Conservation (phyloP, 371 early-diverging fungal species). For the Mucor plumbeus region DNA sequence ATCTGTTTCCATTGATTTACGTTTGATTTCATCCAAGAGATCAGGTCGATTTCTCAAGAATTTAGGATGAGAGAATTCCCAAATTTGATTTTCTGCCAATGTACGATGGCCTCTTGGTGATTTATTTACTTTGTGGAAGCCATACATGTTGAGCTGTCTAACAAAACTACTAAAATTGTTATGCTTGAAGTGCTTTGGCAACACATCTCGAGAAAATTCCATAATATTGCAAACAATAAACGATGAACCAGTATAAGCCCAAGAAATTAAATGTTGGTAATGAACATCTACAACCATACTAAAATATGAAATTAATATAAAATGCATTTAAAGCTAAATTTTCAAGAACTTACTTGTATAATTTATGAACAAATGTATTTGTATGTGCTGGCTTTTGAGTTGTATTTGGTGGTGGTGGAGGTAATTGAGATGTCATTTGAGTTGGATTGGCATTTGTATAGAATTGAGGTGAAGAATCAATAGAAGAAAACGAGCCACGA, state of each 20-base stretch:
- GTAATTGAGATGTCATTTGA: neutral
- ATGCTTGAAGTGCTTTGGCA: conserved; percentile 89
- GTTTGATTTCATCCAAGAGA: conserved; percentile 82
- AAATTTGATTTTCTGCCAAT: conserved; percentile 83
- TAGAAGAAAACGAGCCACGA: conserved; percentile 1
- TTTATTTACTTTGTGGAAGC: conserved; percentile 89
- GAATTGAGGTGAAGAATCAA: neutral
- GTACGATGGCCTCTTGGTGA: conserved; percentile 84
- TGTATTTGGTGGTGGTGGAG: conserved; percentile 37
- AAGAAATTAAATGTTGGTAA: conserved; percentile 83
- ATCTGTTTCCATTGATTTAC: conserved; percentile 85
- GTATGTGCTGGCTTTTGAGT: conserved; percentile 33
- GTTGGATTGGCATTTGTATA: neutral
- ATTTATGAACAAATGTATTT: conserved; percentile 52
- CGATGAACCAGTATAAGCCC: conserved; percentile 84
- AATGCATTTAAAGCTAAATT: conserved; percentile 30
- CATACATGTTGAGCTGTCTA: conserved; percentile 89
- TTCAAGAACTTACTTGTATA: conserved; percentile 45
- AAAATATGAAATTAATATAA: conserved; percentile 10
- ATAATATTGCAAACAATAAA: conserved; percentile 91
- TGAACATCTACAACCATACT: conserved; percentile 85
- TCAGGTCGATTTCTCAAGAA: conserved; percentile 82
- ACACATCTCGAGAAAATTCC: conserved; percentile 80
- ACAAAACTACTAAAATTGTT: conserved; percentile 90
- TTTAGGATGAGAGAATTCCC: conserved; percentile 92